Conservation (phyloP, 106 monocot genomes). For the Phalaenopsis equestris region DNA sequence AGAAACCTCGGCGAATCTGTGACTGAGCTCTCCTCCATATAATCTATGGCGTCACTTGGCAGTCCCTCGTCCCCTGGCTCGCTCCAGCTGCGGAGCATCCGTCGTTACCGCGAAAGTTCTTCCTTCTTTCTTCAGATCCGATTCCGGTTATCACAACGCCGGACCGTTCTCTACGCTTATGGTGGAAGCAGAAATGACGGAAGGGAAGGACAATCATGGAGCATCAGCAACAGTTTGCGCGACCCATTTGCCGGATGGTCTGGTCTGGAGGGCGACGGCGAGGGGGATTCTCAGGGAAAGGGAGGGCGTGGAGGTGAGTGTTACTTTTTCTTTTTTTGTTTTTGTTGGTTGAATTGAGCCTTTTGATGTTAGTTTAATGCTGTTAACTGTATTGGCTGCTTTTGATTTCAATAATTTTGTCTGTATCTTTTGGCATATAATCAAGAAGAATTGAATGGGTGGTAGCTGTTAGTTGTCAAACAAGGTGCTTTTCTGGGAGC, state of each 20-base stretch:
- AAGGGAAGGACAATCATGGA: neutral
- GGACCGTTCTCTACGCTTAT: conserved; percentile 1
- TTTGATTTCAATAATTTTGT: neutral
- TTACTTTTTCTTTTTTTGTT: neutral
- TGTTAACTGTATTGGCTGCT: neutral
- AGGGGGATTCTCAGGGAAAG: conserved; percentile 10
- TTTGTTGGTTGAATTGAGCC: too few relatives aligned
- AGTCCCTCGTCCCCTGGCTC: conserved; percentile 14
- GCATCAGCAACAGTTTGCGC: neutral
- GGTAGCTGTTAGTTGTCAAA: too few relatives aligned
- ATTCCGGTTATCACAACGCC: conserved; percentile 10
- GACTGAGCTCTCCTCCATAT: neutral
- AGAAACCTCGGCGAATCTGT: conserved; percentile 5
- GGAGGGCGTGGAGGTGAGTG: conserved; percentile 27
- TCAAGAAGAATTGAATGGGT: neutral
- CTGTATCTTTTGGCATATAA: neutral
- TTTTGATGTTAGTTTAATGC: neutral
- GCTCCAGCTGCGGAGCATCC: conserved; percentile 18
- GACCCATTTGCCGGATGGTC: conserved; percentile 23
- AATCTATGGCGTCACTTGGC: conserved; percentile 14
- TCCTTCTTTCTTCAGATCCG: conserved; percentile 4
- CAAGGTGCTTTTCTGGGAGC: neutral
- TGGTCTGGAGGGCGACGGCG: conserved; percentile 1
- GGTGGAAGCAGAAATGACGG: neutral
- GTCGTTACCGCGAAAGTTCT: conserved; percentile 7